phyloP scores from a whole-genome alignment of 1,284 basidiomycete genomes.

The Jaminaea rosea region DNA sequence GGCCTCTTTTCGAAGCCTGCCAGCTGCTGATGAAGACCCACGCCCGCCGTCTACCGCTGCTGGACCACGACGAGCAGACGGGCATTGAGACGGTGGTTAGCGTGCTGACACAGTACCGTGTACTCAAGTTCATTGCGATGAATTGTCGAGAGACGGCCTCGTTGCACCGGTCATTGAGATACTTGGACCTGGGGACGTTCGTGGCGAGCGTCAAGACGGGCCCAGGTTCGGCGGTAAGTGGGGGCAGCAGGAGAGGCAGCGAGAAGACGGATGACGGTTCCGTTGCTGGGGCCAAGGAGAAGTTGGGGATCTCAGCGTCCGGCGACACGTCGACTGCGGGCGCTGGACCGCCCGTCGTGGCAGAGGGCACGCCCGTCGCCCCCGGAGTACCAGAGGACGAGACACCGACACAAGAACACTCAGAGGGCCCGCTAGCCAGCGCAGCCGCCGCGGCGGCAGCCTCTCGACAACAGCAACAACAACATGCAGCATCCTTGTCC shows the following conservation, averaged over 20 bases:
- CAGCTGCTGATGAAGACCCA: conserved; percentile 87
- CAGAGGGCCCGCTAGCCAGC: too few species aligned
- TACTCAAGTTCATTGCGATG: conserved; percentile 96
- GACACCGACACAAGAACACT: too few species aligned
- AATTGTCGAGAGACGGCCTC: conserved; percentile 54
- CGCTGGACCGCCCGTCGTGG: too few species aligned
- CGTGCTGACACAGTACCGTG: conserved; percentile 91
- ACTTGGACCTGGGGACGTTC: conserved; percentile 87
- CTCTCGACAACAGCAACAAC: neutral
- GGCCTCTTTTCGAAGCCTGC: conserved; percentile 82
- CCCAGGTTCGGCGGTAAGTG: neutral
- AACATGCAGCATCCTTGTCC: too few species aligned
- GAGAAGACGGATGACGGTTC: neutral
- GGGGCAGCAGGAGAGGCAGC: neutral
- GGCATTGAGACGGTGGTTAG: conserved; percentile 91
- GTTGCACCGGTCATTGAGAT: conserved; percentile 65
- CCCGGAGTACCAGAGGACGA: too few species aligned
- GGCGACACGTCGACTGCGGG: too few species aligned
- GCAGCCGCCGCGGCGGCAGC: neutral
- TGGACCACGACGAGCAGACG: conserved; percentile 87
- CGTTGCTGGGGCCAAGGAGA: too few species aligned
- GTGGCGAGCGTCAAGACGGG: conserved; percentile 48
- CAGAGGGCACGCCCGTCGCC: too few species aligned
- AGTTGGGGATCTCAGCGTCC: too few species aligned
- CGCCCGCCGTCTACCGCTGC: conserved; percentile 82